phyloP scores from a whole-genome alignment of 2,329 filamentous ascomycete genomes.

The Alternaria consortialis region DNA sequence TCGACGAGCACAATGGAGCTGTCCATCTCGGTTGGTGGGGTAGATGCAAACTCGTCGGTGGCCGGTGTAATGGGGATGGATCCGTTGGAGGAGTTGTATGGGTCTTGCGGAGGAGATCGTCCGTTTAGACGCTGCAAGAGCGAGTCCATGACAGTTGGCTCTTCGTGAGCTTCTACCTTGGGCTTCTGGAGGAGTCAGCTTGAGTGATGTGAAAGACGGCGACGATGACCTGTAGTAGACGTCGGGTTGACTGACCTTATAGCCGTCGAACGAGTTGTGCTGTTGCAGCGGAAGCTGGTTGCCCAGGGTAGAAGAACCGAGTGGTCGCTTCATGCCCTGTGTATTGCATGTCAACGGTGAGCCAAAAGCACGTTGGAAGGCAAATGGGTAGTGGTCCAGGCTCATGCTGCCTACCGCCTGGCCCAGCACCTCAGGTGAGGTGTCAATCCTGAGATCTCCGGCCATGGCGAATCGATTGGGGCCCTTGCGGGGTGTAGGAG shows the following conservation, averaged over 20 bases:
- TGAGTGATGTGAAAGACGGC: background rate
- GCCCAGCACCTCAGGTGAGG: constrained; percentile 47
- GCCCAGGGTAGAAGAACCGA: constrained; percentile 48
- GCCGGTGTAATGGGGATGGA: constrained; percentile 71
- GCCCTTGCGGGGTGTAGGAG: constrained; percentile 53
- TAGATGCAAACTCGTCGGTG: constrained; percentile 61
- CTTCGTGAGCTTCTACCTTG: constrained; percentile 55
- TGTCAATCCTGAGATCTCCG: constrained; percentile 45
- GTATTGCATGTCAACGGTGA: constrained; percentile 46
- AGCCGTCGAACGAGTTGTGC: constrained; percentile 32
- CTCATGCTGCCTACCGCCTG: constrained; percentile 44
- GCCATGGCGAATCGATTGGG: constrained; percentile 38
- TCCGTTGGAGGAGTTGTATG: constrained; percentile 67
- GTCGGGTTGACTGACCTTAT: constrained; percentile 41
- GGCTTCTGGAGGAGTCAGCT: constrained; percentile 56
- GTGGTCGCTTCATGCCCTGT: constrained; percentile 52
- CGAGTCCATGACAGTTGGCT: constrained; percentile 62
- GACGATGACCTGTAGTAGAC: background rate
- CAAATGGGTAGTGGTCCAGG: constrained; percentile 32
- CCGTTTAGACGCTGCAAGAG: constrained; percentile 78
- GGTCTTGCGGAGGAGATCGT: constrained; percentile 51
- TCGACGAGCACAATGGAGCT: constrained; percentile 47
- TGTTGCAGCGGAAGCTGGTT: constrained; percentile 39
- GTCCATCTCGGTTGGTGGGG: constrained; percentile 37
- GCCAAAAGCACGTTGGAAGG: constrained; percentile 29